phyloP scores from a whole-genome alignment of 331 rosid species.

The Cucumis variabilis region DNA sequence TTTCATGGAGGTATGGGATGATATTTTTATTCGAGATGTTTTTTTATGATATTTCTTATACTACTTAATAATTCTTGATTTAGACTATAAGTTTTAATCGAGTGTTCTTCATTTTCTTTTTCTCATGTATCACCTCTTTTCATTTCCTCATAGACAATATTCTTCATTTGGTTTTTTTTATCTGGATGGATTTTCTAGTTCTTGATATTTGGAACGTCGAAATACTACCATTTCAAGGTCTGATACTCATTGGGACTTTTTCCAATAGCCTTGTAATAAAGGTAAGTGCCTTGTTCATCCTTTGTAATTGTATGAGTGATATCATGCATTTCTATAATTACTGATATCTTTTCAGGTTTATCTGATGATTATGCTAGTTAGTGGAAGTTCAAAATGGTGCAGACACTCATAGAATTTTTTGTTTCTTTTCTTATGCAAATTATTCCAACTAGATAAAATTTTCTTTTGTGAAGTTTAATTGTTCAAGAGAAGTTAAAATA shows the following conservation, averaged over 20 bases:
- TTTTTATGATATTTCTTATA: no score
- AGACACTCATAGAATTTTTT: no score
- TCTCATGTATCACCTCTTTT: neutral
- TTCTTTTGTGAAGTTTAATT: no score
- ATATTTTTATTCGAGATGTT: no score
- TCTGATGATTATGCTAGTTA: neutral
- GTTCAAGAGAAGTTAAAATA: no score
- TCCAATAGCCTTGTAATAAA: conserved; percentile 82
- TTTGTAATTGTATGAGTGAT: neutral
- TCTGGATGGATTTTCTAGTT: conserved; percentile 96
- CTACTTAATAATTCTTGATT: no score
- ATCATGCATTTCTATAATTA: neutral
- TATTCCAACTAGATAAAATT: no score
- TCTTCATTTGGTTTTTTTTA: conserved; percentile 93
- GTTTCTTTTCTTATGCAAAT: no score
- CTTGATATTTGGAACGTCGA: conserved; percentile 76
- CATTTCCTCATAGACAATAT: conserved; percentile 67
- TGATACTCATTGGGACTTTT: conserved; percentile 83
- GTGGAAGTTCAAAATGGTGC: neutral
- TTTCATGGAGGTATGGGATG: no score
- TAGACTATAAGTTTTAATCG: no score
- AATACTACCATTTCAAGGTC: conserved; percentile 97
- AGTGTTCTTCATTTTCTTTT: neutral
- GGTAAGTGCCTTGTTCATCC: conserved; percentile 51
- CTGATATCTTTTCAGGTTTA: neutral